These are phyloP conservation scores for Euclidium syriacum DNA, from an alignment of 345 rosid species.

Conservation along the genomic window DNA sequence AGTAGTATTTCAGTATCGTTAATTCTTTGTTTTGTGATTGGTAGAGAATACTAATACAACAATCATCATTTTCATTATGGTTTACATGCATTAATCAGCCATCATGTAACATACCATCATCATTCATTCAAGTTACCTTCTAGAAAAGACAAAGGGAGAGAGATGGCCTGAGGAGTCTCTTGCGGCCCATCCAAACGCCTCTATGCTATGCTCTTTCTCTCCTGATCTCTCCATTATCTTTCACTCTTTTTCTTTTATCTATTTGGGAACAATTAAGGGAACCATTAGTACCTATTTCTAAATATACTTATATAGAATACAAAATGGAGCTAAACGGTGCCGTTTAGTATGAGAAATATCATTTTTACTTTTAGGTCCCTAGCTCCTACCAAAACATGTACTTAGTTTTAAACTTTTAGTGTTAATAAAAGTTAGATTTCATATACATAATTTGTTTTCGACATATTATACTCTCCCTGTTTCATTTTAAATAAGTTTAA, in stretches of 20 bases:
- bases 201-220: slow-evolving; percentile 1
- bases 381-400: background rate
- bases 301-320: background rate
- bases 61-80: background rate
- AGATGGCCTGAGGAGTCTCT: slow-evolving; percentile 51
- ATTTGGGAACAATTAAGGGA: background rate
- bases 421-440: too few species aligned
- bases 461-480: too few species aligned
- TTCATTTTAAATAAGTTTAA: too few species aligned
- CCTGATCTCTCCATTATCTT: slow-evolving; percentile 22
- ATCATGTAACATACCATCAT: slow-evolving; percentile 2
- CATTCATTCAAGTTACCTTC: slow-evolving; percentile 36
- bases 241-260: slow-evolving; percentile 5
- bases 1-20: too few species aligned
- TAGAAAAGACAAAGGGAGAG: slow-evolving; percentile 54
- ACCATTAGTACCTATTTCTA: background rate
- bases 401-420: too few species aligned
- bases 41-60: too few species aligned
- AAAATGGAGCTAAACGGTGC: background rate
- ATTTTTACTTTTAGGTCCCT: slow-evolving; percentile 3
- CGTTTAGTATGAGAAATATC: slow-evolving; percentile 6
- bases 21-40: too few species aligned
- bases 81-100: slow-evolving; percentile 1
- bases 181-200: slow-evolving; percentile 61
- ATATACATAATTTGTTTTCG: background rate